Percentiles rank a stretch among this genome's conserved stretches.
These are phyloP conservation scores for Marchantia paleacea DNA, from an alignment of 225 moss, liverwort and hornwort genomes.

Conservation along the genomic window DNA sequence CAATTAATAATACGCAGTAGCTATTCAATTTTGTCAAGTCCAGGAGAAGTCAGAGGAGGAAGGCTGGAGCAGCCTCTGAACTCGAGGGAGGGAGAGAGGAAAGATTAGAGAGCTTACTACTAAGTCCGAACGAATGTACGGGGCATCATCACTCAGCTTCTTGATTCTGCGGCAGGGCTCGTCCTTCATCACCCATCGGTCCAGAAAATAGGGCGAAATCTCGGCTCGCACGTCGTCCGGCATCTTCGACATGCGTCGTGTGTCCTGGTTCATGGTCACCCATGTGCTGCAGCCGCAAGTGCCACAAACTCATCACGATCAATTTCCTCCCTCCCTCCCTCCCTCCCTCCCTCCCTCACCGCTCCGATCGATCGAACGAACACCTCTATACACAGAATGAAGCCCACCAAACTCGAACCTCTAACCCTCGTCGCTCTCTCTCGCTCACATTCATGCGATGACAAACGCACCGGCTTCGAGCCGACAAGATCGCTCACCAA, in stretches of 20 bases:
- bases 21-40: too few species aligned
- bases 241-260: constrained; percentile 82
- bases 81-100: too few species aligned
- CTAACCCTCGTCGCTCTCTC: too few species aligned
- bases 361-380: too few species aligned
- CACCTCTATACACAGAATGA: too few species aligned
- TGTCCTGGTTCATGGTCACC: constrained; percentile 93
- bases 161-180: constrained; percentile 71
- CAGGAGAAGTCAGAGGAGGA: too few species aligned
- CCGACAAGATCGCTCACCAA: not conserved
- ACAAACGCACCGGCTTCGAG: not conserved
- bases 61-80: too few species aligned
- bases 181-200: constrained; percentile 56
- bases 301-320: too few species aligned
- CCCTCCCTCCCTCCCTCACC: too few species aligned
- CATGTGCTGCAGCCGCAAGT: constrained; percentile 55
- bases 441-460: not conserved
- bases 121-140: constrained; percentile 70
- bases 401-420: too few species aligned
- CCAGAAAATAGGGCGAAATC: constrained; percentile 70
- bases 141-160: constrained; percentile 63
- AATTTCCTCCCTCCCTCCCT: too few species aligned
- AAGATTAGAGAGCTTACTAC: constrained; percentile 42
- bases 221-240: constrained; percentile 70
- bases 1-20: too few species aligned